phyloP scores from a whole-genome alignment of 495 filamentous ascomycete genomes.

The Cercophora scortea region DNA sequence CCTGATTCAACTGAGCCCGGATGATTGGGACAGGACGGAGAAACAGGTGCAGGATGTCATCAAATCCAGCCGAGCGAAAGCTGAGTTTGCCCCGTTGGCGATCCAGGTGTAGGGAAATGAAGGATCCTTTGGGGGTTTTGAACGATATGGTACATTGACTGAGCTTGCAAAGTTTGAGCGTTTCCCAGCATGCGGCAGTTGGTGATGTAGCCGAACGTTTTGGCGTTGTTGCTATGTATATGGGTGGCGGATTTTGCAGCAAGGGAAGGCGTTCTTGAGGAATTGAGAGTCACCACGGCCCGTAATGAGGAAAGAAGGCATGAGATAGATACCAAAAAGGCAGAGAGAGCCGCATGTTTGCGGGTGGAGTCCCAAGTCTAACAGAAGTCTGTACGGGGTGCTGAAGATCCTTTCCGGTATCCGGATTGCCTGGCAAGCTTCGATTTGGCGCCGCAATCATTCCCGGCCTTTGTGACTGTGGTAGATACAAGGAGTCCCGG shows the following conservation, averaged over 20 bases:
- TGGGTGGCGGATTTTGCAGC: neutral
- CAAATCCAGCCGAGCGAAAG: slow-evolving; percentile 66
- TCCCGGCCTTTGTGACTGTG: no score
- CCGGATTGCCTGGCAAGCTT: no score
- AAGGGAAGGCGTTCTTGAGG: neutral
- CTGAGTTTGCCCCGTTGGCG: slow-evolving; percentile 43
- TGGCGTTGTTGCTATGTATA: neutral
- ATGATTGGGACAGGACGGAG: slow-evolving; percentile 87
- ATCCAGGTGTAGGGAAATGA: neutral
- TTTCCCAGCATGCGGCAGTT: no score
- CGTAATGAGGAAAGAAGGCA: slow-evolving; percentile 9
- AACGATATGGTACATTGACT: no score
- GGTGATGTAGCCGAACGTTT: no score
- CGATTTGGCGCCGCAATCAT: no score
- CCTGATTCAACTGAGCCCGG: slow-evolving; percentile 39
- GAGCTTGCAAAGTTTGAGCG: no score
- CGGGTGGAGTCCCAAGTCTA: slow-evolving; percentile 7
- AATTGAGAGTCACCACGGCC: neutral
- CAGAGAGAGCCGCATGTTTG: neutral
- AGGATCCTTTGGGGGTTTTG: no score
- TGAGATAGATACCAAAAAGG: slow-evolving; percentile 18
- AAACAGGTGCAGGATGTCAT: slow-evolving; percentile 70
- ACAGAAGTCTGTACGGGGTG: slow-evolving; percentile 1
- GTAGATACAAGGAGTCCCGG: no score
- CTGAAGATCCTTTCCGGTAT: no score